Evolutionary conservation across 805 yeast species (phyloP).

Genomic region (Ogataea sp.): DNA sequence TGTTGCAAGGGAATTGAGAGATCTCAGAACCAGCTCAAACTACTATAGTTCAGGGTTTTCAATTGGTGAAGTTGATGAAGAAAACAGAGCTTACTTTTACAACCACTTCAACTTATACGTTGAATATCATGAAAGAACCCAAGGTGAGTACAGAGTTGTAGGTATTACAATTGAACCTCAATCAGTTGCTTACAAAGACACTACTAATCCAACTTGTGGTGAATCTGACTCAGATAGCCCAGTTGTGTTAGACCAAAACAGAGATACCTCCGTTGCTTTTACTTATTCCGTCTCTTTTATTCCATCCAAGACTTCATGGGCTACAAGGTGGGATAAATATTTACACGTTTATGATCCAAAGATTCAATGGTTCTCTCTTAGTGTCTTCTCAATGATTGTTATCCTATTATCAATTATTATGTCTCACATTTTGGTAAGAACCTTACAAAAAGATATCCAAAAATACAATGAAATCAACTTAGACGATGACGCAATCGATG

Average conservation of each 20-base stretch:
- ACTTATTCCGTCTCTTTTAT: slow-evolving; percentile 78
- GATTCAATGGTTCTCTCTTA: slow-evolving; percentile 91
- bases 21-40: slow-evolving; percentile 46
- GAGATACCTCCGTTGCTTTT: slow-evolving; percentile 55
- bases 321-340: slow-evolving; percentile 98
- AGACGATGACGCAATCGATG: slow-evolving; percentile 83
- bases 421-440: slow-evolving; percentile 68
- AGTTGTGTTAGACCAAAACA: slow-evolving; percentile 40
- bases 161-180: slow-evolving; percentile 76
- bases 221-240: slow-evolving; percentile 18
- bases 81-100: slow-evolving; percentile 47
- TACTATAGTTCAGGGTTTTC: slow-evolving; percentile 79
- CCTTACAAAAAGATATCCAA: slow-evolving; percentile 77
- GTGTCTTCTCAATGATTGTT: slow-evolving; percentile 80
- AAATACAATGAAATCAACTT: slow-evolving; percentile 85
- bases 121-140: slow-evolving; percentile 75
- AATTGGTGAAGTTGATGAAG: slow-evolving; percentile 60
- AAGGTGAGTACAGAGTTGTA: slow-evolving; percentile 72
- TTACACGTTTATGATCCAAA: slow-evolving; percentile 86
- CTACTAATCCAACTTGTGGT: slow-evolving; percentile 12
- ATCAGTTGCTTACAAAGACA: slow-evolving; percentile 31
- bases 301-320: slow-evolving; percentile 78
- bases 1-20: slow-evolving; percentile 60
- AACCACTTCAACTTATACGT: slow-evolving; percentile 76
- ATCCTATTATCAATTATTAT: slow-evolving; percentile 68